Percentiles rank a stretch among this genome's conserved stretches.
Conservation (phyloP, 2,329 filamentous ascomycete species). For the Tolypocladium pustulatum region DNA sequence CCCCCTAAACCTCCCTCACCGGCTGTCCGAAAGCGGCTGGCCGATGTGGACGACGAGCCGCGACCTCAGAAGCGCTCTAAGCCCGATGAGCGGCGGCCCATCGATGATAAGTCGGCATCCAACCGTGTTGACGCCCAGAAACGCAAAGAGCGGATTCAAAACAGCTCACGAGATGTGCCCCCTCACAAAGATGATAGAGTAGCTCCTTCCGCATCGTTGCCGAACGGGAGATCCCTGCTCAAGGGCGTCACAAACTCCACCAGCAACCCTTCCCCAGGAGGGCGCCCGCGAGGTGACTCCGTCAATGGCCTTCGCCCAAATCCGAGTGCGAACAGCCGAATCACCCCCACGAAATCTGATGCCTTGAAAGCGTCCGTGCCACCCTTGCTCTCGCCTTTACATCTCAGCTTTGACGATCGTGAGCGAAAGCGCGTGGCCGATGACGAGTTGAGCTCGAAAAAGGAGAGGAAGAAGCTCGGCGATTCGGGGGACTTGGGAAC, state of each 20-base stretch:
- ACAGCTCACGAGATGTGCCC: constrained; percentile 14
- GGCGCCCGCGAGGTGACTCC: constrained; percentile 28
- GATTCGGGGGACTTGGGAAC: constrained; percentile 16
- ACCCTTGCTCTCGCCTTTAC: constrained; percentile 41
- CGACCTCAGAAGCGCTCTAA: constrained; percentile 36
- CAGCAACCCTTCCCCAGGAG: constrained; percentile 22
- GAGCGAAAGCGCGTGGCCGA: constrained; percentile 10
- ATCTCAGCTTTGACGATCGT: constrained; percentile 32
- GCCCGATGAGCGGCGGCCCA: constrained; percentile 22
- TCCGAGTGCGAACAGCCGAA: constrained; percentile 20
- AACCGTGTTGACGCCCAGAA: constrained; percentile 21
- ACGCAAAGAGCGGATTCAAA: constrained; percentile 17
- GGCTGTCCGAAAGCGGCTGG: constrained; percentile 35
- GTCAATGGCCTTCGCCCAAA: constrained; percentile 31
- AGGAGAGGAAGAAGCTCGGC: constrained; percentile 19
- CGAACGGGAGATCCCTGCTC: constrained; percentile 25
- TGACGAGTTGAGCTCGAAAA: constrained; percentile 13
- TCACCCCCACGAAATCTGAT: constrained; percentile 27
- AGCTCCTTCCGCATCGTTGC: constrained; percentile 16
- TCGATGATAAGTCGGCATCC: constrained; percentile 19
- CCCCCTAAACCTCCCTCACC: constrained; percentile 28
- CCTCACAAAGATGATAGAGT: constrained; percentile 16
- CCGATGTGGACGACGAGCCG: constrained; percentile 31
- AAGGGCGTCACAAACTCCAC: constrained; percentile 16
- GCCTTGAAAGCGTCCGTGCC: constrained; percentile 32